Evolutionary conservation across 768 basidiomycete genomes (phyloP), one percentile per base, ranked within the genome.

Genomic region (Hypsizygus marmoreus): DNA sequence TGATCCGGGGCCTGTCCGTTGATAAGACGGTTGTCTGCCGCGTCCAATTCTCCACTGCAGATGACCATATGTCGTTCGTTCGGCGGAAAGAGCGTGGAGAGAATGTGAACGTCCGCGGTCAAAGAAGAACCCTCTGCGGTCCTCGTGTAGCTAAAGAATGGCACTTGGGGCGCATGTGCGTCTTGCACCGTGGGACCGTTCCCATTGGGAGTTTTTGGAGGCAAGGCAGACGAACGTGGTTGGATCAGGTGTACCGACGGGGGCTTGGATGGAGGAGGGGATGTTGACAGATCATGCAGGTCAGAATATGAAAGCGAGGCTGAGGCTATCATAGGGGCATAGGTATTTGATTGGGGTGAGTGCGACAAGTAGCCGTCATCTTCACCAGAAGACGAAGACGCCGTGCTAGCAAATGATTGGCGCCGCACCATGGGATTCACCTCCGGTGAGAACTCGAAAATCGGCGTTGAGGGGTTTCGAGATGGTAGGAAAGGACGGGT

Each of bases 111-210:
- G 41, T 87, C 86, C 3, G 88, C 81, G 2, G 87, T 88, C 40
- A 92, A 69, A 9, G 86, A 88, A 17, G 87, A 85, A 2, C 86
- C 86, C 62, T 91, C 89, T 16, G 74, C 65, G 5, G 88, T 89
- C 49, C 86, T 74, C 13, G 88, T 90, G 59, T 91, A 86, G 51
- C 81, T 86, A 65, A 91, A 83, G 68, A 92, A 91, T 2, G 87
- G 81, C n/a, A 84, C 73, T n/a, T 59, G 56, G 6, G 45, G 42
- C 26, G 9, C 51, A 17, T 33, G 45, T 8, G 40, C 35, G 26
- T 43, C 50, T 42, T 34, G 57, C 17, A 31, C 36, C 33, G 28
- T 19, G 19, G 25, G 32, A 40, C 56, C 33, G 40, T 19, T 30
- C 45, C 30, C 31, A 34, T 16, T 40, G 14, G 24, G 26, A 37